Conservation (phyloP, 2,329 filamentous ascomycete genomes). For the Claviceps pazoutovae region DNA sequence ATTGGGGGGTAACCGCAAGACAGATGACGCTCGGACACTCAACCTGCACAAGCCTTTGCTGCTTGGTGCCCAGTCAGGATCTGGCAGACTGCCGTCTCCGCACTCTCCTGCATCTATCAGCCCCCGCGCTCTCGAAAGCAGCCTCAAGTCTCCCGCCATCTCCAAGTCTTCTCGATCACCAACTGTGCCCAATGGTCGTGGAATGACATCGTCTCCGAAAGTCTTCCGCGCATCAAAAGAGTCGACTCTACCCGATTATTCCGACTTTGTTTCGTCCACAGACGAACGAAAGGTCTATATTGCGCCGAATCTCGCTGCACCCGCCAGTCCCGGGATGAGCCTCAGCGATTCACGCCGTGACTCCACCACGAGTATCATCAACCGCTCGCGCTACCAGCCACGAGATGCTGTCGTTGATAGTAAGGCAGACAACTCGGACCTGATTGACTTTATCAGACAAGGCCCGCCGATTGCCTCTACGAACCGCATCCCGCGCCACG, state of each 20-base stretch:
- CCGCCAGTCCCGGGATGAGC: conserved; percentile 17
- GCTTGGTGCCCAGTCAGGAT: conserved; percentile 21
- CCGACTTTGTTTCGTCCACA: conserved; percentile 81
- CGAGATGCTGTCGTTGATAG: conserved; percentile 53
- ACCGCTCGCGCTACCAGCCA: conserved; percentile 48
- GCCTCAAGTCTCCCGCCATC: conserved; percentile 7
- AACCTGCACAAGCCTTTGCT: conserved; percentile 37
- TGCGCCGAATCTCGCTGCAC: conserved; percentile 20
- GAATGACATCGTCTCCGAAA: conserved; percentile 34
- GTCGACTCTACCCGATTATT: conserved; percentile 66
- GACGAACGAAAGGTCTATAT: conserved; percentile 24
- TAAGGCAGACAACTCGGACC: conserved; percentile 60
- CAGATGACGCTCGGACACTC: conserved; percentile 29
- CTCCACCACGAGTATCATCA: conserved; percentile 22
- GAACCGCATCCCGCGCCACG: conserved; percentile 62
- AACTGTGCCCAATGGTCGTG: conserved; percentile 11
- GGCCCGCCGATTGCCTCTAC: conserved; percentile 53
- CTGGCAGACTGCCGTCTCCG: conserved; percentile 12
- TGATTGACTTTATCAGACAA: conserved; percentile 91
- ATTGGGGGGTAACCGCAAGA: conserved; percentile 25
- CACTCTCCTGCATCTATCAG: conserved; percentile 5
- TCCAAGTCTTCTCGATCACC: conserved; percentile 11
- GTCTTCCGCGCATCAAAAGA: conserved; percentile 60
- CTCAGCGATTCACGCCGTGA: conserved; percentile 26
- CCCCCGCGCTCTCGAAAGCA: conserved; percentile 6